Base-by-base conservation (phyloP, 345 rosid genomes). In the Punica granatum region DNA sequence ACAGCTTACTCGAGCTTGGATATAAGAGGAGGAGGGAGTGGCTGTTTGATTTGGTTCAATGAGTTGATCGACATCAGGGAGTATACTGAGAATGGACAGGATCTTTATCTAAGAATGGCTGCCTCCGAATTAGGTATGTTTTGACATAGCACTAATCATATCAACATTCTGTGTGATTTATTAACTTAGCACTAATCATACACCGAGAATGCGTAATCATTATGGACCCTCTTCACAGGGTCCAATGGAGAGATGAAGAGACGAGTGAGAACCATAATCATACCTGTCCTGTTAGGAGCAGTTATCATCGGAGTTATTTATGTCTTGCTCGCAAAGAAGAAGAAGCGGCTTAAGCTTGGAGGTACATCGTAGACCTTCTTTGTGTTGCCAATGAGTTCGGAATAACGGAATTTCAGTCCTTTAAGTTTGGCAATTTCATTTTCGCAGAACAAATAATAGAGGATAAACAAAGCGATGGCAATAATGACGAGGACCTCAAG, bases 1-100 rank as follows among this genome's bases (percentile, higher is more conserved):
- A 80, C 54, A 1, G 92, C 86, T 60, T 85, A 83, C 67, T 73
- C 85, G 0, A 78, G 46, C 69, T 69, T 71, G 28, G 70, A 81
- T 61, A 70, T 87, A 30, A 60, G 73, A 37, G 77, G 74, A 26
- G 87, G 83, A 54, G 73, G 68, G 0, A 70, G 68, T 7, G 74
- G 74, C 5, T 70, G 74, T 26, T 33, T 70, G 68, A 26, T 64
- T 39, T 70, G 74, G 74, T 54, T 56, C 23, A 9, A 25, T 4
- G 64, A 56, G 62, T 46, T 70, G 30, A 53, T 64, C 28, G 74
- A 70, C 44, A 67, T 72, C 25, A 60, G 70, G 54, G 62, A 67
- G 58, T 48, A 46, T 11, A 37, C 39, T 21, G 33, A 67, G 35
- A 19, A 67, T 14, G 75, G 75, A 53, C 75, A 72, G 46, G 67